Base-by-base conservation (phyloP, 768 basidiomycete species). In the Saitozyma podzolica region DNA sequence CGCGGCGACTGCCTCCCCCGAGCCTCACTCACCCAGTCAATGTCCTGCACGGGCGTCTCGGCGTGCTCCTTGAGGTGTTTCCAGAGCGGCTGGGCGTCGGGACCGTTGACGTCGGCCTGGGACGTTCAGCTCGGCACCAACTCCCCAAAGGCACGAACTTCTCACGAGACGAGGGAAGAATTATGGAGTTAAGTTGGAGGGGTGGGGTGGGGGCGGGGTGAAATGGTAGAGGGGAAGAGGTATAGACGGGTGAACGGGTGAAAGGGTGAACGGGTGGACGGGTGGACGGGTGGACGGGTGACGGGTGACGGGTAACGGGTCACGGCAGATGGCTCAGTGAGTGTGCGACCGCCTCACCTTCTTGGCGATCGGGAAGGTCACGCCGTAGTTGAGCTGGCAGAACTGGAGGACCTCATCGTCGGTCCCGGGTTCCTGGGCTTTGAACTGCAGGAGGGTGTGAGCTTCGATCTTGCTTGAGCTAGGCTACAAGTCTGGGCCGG, bases 361-460 rank as follows among this genome's bases (percentile, higher is more conserved):
- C 63, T 76, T 74, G 40, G 72, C 75, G 58, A 80, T 70, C 29
- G 77, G 77, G 70, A 80, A 80, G 14, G 77, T 75, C 16, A 80
- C 79, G 37, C 77, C 77, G 56, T 79, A 80, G 66, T 79, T 80
- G 54, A 71, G 52, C 56, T 78, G 72, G 61, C 76, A 76, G 68
- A 78, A 78, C 45, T 78, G 70, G 3, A 73, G 66, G 43, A 79
- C 75, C 52, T 79, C 78, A 17, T 76, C 73, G 61, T 79, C 79
- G 10, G 73, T 73, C 50, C 76, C 79, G 3, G 78, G 78, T 56
- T 80, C 79, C 67, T 80, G 79, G 7, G 66, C 76, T 56, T 75
- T 74, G 68, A 76, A 76, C 72, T 74, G 59, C 13, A 19, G 16
- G 29, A 39, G n/a, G n/a, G n/a, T 29, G 29, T 29, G 29, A 29